Base-by-base conservation (phyloP, 257 asterid species). In the Penstemon newberryi region DNA sequence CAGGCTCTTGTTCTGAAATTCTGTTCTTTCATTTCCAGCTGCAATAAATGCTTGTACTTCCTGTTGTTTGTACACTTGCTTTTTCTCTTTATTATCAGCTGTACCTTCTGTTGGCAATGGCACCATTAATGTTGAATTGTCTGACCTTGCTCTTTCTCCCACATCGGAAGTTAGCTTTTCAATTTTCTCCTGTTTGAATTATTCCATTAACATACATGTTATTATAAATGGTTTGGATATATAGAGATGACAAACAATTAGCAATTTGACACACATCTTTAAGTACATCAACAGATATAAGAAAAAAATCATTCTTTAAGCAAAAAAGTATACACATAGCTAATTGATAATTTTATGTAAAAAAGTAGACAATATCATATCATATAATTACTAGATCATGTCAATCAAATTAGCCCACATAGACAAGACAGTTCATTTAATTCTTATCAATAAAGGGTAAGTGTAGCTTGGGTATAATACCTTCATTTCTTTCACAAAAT, bases 401-500 rank as follows among this genome's bases (percentile, higher is more conserved):
- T 25, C 33, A 25, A 25, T 25, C 1, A 25, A 25, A 25, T 25
- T 25, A 25, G 33, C 33, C 33, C 33, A 25, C 33, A 25, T 25
- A 25, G 33, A 25, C 33, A 25, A 25, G 33, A 2, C 33, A 25
- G 33, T 25, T 25, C 33, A 25, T 70, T 54, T 51, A 67, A 6
- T 74, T 74, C 69, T 13, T 40, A 38, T 50, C 43, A 67, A 25
- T 25, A 25, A 25, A 25, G 33, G 33, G 33, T 25, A 25, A 25
- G 33, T 25, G 33, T 25, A 25, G 33, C 33, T 25, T 25, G 33
- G 33, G 1, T 4, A 12, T 38, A 52, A 56, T 85, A 93, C 99
- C 99, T 93, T 83, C 57, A 88, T 75, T 67, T 86, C 89, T 70
- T 77, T 84, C 75, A 81, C 86, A 81, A 83, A 78, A 59, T 76